phyloP scores from a whole-genome alignment of 768 basidiomycete species.

The Collybia mongolica region DNA sequence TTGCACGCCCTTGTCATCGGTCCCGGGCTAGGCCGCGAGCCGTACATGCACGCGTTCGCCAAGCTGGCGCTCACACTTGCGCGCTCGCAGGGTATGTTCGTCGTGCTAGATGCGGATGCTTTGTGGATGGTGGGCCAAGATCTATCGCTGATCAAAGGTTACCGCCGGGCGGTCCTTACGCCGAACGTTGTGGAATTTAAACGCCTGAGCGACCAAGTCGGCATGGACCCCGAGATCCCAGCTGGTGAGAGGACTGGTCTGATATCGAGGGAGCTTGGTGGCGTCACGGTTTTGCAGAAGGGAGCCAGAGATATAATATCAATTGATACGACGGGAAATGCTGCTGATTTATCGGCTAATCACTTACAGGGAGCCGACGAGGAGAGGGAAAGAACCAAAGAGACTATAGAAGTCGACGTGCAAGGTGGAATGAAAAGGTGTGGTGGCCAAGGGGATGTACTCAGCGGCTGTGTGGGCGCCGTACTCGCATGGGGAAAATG shows the following conservation, averaged over 20 bases:
- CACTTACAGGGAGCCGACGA: constrained; percentile 41
- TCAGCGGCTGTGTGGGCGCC: constrained; percentile 84
- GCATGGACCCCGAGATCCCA: constrained; percentile 53
- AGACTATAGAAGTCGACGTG: constrained; percentile 63
- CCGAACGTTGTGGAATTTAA: constrained; percentile 95
- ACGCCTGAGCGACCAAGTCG: constrained; percentile 74
- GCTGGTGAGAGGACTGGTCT: constrained; percentile 57
- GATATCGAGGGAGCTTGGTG: constrained; percentile 76
- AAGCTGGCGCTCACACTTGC: constrained; percentile 75
- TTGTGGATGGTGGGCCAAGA: constrained; percentile 82
- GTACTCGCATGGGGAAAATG: constrained; percentile 95
- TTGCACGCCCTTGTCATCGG: constrained; percentile 95
- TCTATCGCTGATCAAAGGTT: constrained; percentile 72
- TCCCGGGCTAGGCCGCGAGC: constrained; percentile 88
- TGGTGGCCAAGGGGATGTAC: constrained; percentile 94
- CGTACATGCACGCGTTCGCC: constrained; percentile 86
- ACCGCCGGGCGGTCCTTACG: constrained; percentile 86
- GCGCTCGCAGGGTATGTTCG: constrained; percentile 67
- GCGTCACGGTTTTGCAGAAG: constrained; percentile 89
- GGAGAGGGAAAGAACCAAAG: constrained; percentile 50
- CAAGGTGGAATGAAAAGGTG: constrained; percentile 88
- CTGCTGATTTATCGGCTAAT: constrained; percentile 42
- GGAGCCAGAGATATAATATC: constrained; percentile 82
- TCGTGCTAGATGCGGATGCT: constrained; percentile 94
- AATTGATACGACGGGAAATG: constrained; percentile 63